phyloP scores from a whole-genome alignment of 495 filamentous ascomycete genomes.

The Rhypophila decipiens region DNA sequence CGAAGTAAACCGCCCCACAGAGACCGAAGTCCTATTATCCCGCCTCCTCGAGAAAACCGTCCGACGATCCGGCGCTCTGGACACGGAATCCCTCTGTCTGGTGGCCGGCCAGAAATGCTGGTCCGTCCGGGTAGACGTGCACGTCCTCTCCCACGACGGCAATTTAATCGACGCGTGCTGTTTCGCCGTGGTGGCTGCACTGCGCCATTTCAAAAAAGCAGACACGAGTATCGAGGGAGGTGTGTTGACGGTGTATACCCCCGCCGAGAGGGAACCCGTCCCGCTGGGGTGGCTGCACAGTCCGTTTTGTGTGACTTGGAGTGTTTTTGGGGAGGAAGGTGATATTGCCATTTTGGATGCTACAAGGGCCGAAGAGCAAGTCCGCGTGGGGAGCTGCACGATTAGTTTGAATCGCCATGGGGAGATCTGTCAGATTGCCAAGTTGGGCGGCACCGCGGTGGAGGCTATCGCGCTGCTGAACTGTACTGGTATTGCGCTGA shows the following conservation, averaged over 20 bases:
- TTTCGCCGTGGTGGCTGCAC: conserved; percentile 76
- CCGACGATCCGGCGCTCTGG: conserved; percentile 82
- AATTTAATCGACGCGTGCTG: conserved; percentile 80
- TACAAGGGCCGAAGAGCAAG: conserved; percentile 75
- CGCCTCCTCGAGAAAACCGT: conserved; percentile 87
- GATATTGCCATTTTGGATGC: conserved; percentile 69
- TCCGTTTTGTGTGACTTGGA: conserved; percentile 81
- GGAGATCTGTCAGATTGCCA: conserved; percentile 86
- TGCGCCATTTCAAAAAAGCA: conserved; percentile 83
- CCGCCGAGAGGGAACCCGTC: conserved; percentile 84
- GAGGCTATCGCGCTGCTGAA: conserved; percentile 69
- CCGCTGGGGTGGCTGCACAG: conserved; percentile 82
- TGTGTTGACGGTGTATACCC: conserved; percentile 68
- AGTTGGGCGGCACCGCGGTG: conserved; percentile 73
- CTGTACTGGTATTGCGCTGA: conserved; percentile 60
- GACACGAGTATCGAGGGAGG: conserved; percentile 81
- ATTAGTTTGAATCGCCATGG: conserved; percentile 83
- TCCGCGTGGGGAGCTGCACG: conserved; percentile 75
- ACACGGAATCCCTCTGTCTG: conserved; percentile 93
- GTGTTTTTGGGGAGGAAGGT: conserved; percentile 60
- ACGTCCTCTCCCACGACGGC: conserved; percentile 84
- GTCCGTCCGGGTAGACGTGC: conserved; percentile 80
- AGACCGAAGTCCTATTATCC: conserved; percentile 75
- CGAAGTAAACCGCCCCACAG: conserved; percentile 75
- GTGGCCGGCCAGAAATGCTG: conserved; percentile 85